A percentile compares a stretch with the other conserved stretches of the same genome.
Conservation (phyloP, 495 filamentous ascomycete species). For the Acidiella bohemica region DNA sequence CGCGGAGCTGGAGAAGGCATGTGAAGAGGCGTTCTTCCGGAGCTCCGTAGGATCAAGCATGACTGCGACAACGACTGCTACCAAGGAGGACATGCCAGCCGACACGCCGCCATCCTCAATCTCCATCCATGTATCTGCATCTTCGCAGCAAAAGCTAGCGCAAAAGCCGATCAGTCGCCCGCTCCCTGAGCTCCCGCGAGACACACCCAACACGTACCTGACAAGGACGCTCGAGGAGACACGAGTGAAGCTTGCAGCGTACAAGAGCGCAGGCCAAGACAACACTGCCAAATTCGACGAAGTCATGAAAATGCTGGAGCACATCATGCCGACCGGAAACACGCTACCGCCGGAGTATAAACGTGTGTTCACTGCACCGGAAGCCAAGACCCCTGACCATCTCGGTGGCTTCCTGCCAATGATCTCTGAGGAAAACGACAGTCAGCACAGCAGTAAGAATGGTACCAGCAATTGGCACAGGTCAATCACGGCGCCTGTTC, state of each 20-base stretch:
- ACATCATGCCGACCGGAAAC: slow-evolving; percentile 12
- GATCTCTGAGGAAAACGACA: slow-evolving; percentile 30
- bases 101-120: slow-evolving; percentile 29
- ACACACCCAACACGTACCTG: slow-evolving; percentile 36
- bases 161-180: slow-evolving; percentile 20
- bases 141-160: slow-evolving; percentile 2
- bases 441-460: slow-evolving; percentile 16
- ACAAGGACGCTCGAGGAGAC: slow-evolving; percentile 43
- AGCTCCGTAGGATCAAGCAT: slow-evolving; percentile 42
- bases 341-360: slow-evolving; percentile 16
- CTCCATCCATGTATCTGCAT: not conserved
- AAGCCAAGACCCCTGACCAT: slow-evolving; percentile 19
- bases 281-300: slow-evolving; percentile 37
- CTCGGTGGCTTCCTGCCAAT: slow-evolving; percentile 21
- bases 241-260: slow-evolving; percentile 40
- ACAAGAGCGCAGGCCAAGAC: slow-evolving; percentile 25
- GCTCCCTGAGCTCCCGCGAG: slow-evolving; percentile 26
- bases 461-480: slow-evolving; percentile 21
- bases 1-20: slow-evolving; percentile 51
- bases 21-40: slow-evolving; percentile 72
- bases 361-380: slow-evolving; percentile 39
- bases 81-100: slow-evolving; percentile 30
- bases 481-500: slow-evolving; percentile 28
- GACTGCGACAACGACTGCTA: slow-evolving; percentile 18
- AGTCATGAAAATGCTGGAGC: slow-evolving; percentile 34